These are phyloP conservation scores for Fusarium luffae DNA, from an alignment of 2,329 filamentous ascomycete species.

Conservation along the genomic window DNA sequence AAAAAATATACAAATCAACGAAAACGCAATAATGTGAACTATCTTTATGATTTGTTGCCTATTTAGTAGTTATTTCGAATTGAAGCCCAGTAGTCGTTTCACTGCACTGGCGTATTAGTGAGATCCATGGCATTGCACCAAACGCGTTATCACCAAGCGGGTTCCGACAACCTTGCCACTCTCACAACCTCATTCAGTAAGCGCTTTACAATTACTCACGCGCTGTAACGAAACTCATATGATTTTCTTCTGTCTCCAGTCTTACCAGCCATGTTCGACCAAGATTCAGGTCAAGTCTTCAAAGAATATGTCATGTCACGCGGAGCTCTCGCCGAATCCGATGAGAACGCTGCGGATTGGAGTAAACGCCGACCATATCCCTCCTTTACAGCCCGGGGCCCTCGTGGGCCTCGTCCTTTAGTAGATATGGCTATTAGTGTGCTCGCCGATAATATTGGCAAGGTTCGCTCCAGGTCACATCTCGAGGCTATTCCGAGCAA, in stretches of 20 bases:
- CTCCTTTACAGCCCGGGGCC: constrained; percentile 42
- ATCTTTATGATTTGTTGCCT: not conserved
- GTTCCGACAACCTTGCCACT: constrained; percentile 16
- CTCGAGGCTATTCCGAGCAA: constrained; percentile 51
- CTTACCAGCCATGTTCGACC: constrained; percentile 48
- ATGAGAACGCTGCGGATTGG: constrained; percentile 49
- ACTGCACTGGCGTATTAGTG: not conserved
- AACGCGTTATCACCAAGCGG: constrained; percentile 10
- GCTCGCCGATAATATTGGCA: constrained; percentile 53
- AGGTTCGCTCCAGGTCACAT: constrained; percentile 47
- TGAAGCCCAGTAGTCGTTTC: not conserved
- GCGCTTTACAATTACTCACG: not conserved
- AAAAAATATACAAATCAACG: not conserved
- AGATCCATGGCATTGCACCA: constrained; percentile 14
- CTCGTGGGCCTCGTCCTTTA: constrained; percentile 52
- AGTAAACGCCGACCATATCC: constrained; percentile 49
- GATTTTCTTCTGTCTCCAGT: not conserved
- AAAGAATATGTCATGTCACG: constrained; percentile 52
- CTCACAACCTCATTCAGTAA: constrained; percentile 7
- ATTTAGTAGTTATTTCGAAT: not conserved
- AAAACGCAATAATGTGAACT: not conserved
- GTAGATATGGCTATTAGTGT: constrained; percentile 54
- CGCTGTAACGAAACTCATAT: not conserved
- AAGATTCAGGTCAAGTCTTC: constrained; percentile 51
- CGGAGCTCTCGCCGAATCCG: constrained; percentile 36